Evolutionary conservation across 2,329 filamentous ascomycete species (phyloP).

Genomic region (Colletotrichum sp.): DNA sequence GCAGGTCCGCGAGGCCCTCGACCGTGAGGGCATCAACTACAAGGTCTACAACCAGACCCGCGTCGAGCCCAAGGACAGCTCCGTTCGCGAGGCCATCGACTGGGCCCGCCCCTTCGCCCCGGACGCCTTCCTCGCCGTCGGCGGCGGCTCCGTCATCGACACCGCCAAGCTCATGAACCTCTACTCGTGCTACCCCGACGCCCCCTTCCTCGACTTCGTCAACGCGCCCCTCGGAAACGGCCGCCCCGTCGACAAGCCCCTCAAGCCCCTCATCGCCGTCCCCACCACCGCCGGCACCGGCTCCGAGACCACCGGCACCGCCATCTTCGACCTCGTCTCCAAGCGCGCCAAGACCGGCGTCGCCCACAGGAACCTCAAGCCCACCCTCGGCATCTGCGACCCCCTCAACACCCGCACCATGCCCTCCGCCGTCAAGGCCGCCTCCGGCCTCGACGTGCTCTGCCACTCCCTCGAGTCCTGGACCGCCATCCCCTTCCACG

Average conservation of each 20-base stretch:
- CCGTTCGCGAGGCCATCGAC: slow-evolving; percentile 86
- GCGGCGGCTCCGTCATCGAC: slow-evolving; percentile 93
- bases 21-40: slow-evolving; percentile 78
- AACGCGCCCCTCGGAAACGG: slow-evolving; percentile 93
- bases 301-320: slow-evolving; percentile 95
- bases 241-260: slow-evolving; percentile 70
- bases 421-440: slow-evolving; percentile 91
- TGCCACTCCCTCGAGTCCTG: slow-evolving; percentile 96
- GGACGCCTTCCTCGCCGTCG: slow-evolving; percentile 92
- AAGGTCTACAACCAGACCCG: slow-evolving; percentile 80
- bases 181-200: slow-evolving; percentile 88
- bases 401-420: slow-evolving; percentile 94
- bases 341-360: slow-evolving; percentile 95
- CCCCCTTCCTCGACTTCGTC: slow-evolving; percentile 96
- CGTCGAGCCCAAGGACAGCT: slow-evolving; percentile 94
- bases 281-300: slow-evolving; percentile 86
- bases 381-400: slow-evolving; percentile 85
- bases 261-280: slow-evolving; percentile 80
- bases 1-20: slow-evolving; percentile 82
- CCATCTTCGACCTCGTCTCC: slow-evolving; percentile 93
- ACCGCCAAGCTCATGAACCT: slow-evolving; percentile 99
- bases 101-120: slow-evolving; percentile 81
- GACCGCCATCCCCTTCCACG: slow-evolving; percentile 94
- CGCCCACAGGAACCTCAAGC: slow-evolving; percentile 93
- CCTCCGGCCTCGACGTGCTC: slow-evolving; percentile 90